Evolutionary conservation across 1,284 basidiomycete species (phyloP), one percentile per base, ranked within the genome.

Genomic region (Cryptococcus floricola): DNA sequence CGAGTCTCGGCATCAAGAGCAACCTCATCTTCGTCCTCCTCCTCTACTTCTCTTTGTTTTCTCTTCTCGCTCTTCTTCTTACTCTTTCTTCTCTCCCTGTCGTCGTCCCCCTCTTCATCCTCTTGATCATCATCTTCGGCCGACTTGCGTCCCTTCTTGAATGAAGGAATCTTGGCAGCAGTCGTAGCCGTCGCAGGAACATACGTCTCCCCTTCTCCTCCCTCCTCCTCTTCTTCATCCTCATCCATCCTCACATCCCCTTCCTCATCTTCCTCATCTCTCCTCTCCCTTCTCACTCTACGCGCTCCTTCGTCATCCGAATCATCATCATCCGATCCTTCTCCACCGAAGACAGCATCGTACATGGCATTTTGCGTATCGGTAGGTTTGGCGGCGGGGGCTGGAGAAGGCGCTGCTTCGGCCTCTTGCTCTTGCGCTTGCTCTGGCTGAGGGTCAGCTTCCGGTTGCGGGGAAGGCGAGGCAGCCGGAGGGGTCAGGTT

Each of bases 321-420:
- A 0, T 89, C 81, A 63, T 90, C 88, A 37, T 31, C 54, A 66
- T 87, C 87, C 27, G 84, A 85, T 39, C 87, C 85, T 60, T 84
- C 60, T 28, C 59, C 64, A 38, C 61, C 87, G 64, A 65, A 90
- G 84, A 74, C 86, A 82, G 62, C 83, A 53, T 63, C 64, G 58
- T 60, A 64, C n/a, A 59, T 44, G 13, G 44, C 50, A 16, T 49
- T 48, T 38, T 27, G 25, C 37, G 43, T 53, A 44, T 49, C 52
- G 28, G 54, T 41, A 9, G 31, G 28, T 27, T 58, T 45, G 5
- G 25, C 41, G 31, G 28, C 54, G 4, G 28, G 48, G 39, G 39
- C 41, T 38, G 27, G 18, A 23, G 48, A 39, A 25, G 48, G 43
- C 8, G 16, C 50, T 9, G 27, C 39, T 14, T 52, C 50, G 13